Evolutionary conservation across 441 rosid species (phyloP).

Genomic region (Manihot esculenta): DNA sequence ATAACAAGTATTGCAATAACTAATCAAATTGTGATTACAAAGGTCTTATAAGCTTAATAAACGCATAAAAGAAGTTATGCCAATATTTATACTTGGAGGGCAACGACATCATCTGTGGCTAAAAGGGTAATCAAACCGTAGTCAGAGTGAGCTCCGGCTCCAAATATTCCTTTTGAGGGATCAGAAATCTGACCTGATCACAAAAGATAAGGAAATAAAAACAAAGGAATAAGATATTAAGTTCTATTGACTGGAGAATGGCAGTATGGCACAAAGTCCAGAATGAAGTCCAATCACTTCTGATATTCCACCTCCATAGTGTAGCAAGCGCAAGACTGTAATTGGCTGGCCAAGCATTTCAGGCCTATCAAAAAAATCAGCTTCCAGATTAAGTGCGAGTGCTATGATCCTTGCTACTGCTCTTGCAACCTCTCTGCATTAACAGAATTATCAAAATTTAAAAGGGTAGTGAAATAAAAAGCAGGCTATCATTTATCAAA

Average conservation of each 20-base stretch:
- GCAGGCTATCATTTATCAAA: not conserved
- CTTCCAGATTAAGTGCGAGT: slow-evolving; percentile 74
- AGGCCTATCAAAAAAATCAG: slow-evolving; percentile 64
- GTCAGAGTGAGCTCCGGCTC: slow-evolving; percentile 95
- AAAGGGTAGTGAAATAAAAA: slow-evolving; percentile 2
- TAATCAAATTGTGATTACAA: not conserved
- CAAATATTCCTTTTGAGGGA: slow-evolving; percentile 75
- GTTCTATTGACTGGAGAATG: slow-evolving; percentile 1
- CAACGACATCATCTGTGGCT: slow-evolving; percentile 74
- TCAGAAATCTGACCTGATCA: slow-evolving; percentile 50
- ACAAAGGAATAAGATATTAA: not conserved
- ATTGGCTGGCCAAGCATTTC: slow-evolving; percentile 84
- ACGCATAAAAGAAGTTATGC: too few relatives aligned
- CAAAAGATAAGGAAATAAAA: not conserved
- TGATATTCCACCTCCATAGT: slow-evolving; percentile 54
- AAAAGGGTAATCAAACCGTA: slow-evolving; percentile 77
- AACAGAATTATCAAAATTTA: not conserved
- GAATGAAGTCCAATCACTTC: slow-evolving; percentile 5
- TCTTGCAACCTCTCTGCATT: slow-evolving; percentile 60
- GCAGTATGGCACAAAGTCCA: not conserved
- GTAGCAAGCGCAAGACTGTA: slow-evolving; percentile 65
- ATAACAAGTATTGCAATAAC: slow-evolving; percentile 7
- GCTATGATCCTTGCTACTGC: slow-evolving; percentile 72
- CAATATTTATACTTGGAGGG: slow-evolving; percentile 63
- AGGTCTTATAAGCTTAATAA: too few relatives aligned